phyloP scores from a whole-genome alignment of 345 rosid species.

The Salix purpurea region DNA sequence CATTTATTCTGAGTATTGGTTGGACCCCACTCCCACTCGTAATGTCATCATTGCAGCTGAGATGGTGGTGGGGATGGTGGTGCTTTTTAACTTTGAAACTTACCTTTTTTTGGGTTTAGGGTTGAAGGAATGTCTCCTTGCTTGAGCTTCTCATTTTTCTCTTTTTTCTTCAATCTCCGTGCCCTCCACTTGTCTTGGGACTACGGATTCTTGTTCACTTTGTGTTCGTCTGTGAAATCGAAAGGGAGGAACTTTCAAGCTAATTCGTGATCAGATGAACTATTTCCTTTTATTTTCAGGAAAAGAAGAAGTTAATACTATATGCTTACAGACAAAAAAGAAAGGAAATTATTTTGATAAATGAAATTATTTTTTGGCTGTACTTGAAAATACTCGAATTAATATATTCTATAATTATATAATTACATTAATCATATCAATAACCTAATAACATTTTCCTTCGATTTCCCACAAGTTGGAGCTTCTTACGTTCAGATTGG shows the following conservation, averaged over 20 bases:
- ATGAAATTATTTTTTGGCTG: too few species aligned
- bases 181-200: slow-evolving; percentile 23
- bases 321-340: too few species aligned
- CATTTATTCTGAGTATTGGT: background rate
- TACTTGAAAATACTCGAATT: too few species aligned
- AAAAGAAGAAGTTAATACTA: too few species aligned
- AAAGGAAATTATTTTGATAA: too few species aligned
- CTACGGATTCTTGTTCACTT: background rate
- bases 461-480: background rate
- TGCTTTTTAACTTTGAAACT: slow-evolving; percentile 22
- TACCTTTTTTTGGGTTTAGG: slow-evolving; percentile 19
- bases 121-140: slow-evolving; percentile 40
- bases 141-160: slow-evolving; percentile 18
- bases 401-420: too few species aligned
- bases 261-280: background rate
- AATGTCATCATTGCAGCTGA: slow-evolving; percentile 41
- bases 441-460: background rate
- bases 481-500: background rate
- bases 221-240: background rate
- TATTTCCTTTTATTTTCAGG: too few species aligned
- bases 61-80: slow-evolving; percentile 39
- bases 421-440: background rate
- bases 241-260: background rate
- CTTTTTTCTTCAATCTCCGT: slow-evolving; percentile 14
- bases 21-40: slow-evolving; percentile 31